phyloP scores from a whole-genome alignment of 805 yeast species.

The Schwanniomyces sp. region DNA sequence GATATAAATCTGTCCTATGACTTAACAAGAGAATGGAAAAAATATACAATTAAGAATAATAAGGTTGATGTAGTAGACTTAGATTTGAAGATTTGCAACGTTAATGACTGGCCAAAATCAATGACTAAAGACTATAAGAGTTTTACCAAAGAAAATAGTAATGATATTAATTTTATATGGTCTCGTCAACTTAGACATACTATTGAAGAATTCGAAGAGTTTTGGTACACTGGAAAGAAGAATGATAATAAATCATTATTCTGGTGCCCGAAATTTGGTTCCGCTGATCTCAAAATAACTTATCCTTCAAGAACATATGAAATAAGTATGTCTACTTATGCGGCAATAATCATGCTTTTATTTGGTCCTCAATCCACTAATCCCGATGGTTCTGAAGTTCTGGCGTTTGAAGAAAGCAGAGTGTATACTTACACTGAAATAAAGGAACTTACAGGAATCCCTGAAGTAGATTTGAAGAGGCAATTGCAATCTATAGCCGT shows the following conservation, averaged over 20 bases:
- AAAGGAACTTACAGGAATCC: slow-evolving; percentile 63
- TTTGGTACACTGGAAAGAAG: slow-evolving; percentile 38
- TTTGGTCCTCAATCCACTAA: slow-evolving; percentile 51
- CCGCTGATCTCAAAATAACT: slow-evolving; percentile 73
- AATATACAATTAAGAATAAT: slow-evolving; percentile 9
- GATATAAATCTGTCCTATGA: slow-evolving; percentile 59
- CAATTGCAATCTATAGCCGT: slow-evolving; percentile 83
- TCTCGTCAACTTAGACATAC: slow-evolving; percentile 36
- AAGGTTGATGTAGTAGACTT: slow-evolving; percentile 24
- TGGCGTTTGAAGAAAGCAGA: slow-evolving; percentile 52
- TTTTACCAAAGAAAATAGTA: slow-evolving; percentile 22
- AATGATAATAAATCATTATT: slow-evolving; percentile 42
- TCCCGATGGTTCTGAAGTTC: slow-evolving; percentile 25
- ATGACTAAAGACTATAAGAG: slow-evolving; percentile 44
- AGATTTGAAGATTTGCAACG: slow-evolving; percentile 44
- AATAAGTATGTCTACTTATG: slow-evolving; percentile 74
- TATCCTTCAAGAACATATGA: slow-evolving; percentile 73
- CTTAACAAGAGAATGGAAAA: slow-evolving; percentile 39
- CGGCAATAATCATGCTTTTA: slow-evolving; percentile 74
- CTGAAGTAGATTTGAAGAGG: slow-evolving; percentile 68
- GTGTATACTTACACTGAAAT: slow-evolving; percentile 63
- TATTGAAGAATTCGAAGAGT: slow-evolving; percentile 39
- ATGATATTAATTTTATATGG: slow-evolving; percentile 32
- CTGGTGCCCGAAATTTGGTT: slow-evolving; percentile 87
- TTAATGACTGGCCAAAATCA: slow-evolving; percentile 46